Conservation (phyloP, 2,329 filamentous ascomycete genomes). For the Talaromyces amestolkiae region DNA sequence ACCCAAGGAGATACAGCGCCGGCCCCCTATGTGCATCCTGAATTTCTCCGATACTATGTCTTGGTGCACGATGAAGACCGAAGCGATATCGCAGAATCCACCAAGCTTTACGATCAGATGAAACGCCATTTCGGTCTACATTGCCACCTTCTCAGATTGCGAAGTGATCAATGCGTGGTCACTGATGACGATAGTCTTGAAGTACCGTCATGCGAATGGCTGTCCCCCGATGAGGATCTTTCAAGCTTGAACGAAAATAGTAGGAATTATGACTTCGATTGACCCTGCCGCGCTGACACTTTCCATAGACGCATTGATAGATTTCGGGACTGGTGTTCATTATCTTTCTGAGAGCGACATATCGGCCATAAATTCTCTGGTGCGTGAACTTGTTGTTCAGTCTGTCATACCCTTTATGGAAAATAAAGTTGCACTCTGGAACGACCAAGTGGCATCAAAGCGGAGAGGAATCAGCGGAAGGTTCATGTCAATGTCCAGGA, state of each 20-base stretch:
- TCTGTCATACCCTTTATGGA: conserved; percentile 97
- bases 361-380: conserved; percentile 80
- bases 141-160: conserved; percentile 83
- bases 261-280: conserved; percentile 30
- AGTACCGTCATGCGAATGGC: conserved; percentile 81
- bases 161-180: conserved; percentile 79
- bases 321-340: conserved; percentile 67
- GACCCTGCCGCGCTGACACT: conserved; percentile 17
- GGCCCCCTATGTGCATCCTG: conserved; percentile 82
- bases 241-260: conserved; percentile 66
- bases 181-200: conserved; percentile 88
- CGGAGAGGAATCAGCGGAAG: conserved; percentile 83
- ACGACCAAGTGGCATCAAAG: conserved; percentile 91
- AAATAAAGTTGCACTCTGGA: conserved; percentile 85
- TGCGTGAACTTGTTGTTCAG: conserved; percentile 92
- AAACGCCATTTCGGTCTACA: conserved; percentile 96
- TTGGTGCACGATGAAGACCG: conserved; percentile 94
- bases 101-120: conserved; percentile 94
- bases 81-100: conserved; percentile 87
- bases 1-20: conserved; percentile 70
- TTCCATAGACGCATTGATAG: conserved; percentile 43
- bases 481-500: conserved; percentile 91
- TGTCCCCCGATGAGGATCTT: conserved; percentile 81
- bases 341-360: conserved; percentile 92
- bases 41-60: conserved; percentile 94